These are phyloP conservation scores for Macrocybe gigantea DNA, from an alignment of 768 basidiomycete species.

Conservation along the genomic window DNA sequence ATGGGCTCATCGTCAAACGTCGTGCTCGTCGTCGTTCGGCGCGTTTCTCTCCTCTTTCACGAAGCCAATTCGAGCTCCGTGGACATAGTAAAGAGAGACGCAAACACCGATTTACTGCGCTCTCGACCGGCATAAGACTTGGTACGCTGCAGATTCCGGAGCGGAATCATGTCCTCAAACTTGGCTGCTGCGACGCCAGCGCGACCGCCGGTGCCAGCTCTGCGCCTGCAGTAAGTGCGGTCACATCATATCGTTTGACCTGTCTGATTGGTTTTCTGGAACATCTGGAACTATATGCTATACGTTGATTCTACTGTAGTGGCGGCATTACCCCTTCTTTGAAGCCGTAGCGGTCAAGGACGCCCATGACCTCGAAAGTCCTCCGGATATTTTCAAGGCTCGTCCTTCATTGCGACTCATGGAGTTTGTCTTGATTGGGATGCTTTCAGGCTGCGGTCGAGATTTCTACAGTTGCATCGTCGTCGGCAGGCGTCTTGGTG, in stretches of 20 bases:
- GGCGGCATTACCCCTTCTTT: conserved; percentile 91
- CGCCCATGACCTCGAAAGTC: conserved; percentile 63
- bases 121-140: no score
- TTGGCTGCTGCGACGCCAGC: conserved; percentile 19
- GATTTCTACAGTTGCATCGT: conserved; percentile 64
- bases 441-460: conserved; percentile 50
- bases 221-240: conserved; percentile 25
- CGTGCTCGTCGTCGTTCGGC: no score
- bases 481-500: conserved; percentile 63
- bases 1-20: conserved; percentile 1
- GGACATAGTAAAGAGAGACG: no score
- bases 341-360: conserved; percentile 74
- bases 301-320: conserved; percentile 34
- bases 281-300: neutral
- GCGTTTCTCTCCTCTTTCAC: no score
- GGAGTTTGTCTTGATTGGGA: neutral
- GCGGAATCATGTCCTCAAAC: conserved; percentile 20
- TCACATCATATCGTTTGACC: neutral
- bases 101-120: no score
- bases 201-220: conserved; percentile 17
- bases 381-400: conserved; percentile 80
- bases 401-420: neutral
- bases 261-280: neutral
- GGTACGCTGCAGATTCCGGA: no score
- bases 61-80: no score